Evolutionary conservation across 2,329 filamentous ascomycete genomes (phyloP), one percentile per base, ranked within the genome.

Genomic region (Aspergillus novoparasiticus): DNA sequence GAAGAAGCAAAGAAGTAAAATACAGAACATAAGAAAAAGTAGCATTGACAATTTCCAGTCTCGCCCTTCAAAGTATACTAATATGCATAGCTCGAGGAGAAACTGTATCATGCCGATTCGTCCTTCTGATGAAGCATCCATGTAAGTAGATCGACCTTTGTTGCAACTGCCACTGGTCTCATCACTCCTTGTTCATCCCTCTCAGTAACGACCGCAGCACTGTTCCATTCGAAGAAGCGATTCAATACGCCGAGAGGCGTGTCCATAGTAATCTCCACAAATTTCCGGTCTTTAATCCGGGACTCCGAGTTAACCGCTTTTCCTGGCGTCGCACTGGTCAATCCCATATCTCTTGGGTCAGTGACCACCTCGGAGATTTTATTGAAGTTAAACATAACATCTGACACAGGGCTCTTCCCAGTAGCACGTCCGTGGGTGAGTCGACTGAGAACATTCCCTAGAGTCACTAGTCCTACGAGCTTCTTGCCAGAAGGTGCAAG

Each of bases 221-320:
- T 95, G 80, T 99, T 98, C 93, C 95, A 98, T 81, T 98, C 93
- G 68, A 98, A 93, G 81, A 99, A 99, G 73, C 91, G 89, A 82
- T 93, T 94, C 59, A 99, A 84, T 51, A 91, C 89, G 54, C 86
- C 87, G 45, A 99, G 84, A 3, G 91, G 90, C 1, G 95, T 99
- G 69, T 97, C 92, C 76, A 91, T 83, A 8, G 95, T 98, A 75
- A 99, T 97, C 80, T 98, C 91, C 57, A 98, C 91, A 79, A 97
- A 99, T 74, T 91, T 89, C 63, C 89, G 85, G 26, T 78, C 75
- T 78, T 87, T 86, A 68, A 76, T 74, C 14, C 82, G 76, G 14
- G 80, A 76, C 14, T 77, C 78, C 4, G 80, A 69, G 30, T 69
- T 69, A 28, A 64, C 65, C 23, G 58, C 53, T 45, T 51, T 48